A percentile compares a stretch with the other conserved stretches of the same genome.
These are phyloP conservation scores for Scheffersomyces parashehatae DNA, from an alignment of 1,139 yeast species.

Conservation along the genomic window DNA sequence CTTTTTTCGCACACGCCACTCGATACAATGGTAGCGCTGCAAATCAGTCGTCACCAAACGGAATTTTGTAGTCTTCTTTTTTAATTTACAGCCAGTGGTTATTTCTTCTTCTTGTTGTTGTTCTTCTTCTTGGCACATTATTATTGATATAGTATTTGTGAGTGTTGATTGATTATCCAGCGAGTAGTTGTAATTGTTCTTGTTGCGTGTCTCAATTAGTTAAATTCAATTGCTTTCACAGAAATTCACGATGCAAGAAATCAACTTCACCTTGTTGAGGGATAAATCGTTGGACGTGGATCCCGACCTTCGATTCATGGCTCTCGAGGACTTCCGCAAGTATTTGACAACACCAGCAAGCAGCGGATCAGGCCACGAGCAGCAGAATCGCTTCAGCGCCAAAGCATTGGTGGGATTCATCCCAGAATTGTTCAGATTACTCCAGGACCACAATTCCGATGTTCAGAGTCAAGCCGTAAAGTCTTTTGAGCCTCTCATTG, in stretches of 20 bases:
- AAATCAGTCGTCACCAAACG: too few relatives aligned
- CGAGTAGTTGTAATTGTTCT: too few relatives aligned
- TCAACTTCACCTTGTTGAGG: slow-evolving; percentile 24
- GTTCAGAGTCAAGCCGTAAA: slow-evolving; percentile 78
- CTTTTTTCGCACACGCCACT: too few relatives aligned
- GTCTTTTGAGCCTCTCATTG: slow-evolving; percentile 48
- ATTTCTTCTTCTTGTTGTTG: too few relatives aligned
- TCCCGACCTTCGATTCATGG: slow-evolving; percentile 87
- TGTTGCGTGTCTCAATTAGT: too few relatives aligned
- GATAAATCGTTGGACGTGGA: slow-evolving; percentile 68
- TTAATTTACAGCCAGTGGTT: too few relatives aligned
- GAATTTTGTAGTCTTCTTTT: too few relatives aligned
- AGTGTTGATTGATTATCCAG: too few relatives aligned
- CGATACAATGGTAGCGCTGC: too few relatives aligned
- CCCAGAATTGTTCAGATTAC: slow-evolving; percentile 50
- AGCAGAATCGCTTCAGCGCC: slow-evolving; percentile 10
- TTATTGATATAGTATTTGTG: too few relatives aligned
- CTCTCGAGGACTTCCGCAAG: slow-evolving; percentile 70
- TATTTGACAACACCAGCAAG: slow-evolving; percentile 23
- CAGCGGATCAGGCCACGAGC: not conserved
- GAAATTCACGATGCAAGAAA: slow-evolving; percentile 14
- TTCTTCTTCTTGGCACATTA: too few relatives aligned
- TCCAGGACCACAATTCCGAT: slow-evolving; percentile 69
- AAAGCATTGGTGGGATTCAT: slow-evolving; percentile 40
- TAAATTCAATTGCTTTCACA: too few relatives aligned